Base-by-base conservation (phyloP, 2,329 filamentous ascomycete species). In the Hymenoscyphus fructigenus region DNA sequence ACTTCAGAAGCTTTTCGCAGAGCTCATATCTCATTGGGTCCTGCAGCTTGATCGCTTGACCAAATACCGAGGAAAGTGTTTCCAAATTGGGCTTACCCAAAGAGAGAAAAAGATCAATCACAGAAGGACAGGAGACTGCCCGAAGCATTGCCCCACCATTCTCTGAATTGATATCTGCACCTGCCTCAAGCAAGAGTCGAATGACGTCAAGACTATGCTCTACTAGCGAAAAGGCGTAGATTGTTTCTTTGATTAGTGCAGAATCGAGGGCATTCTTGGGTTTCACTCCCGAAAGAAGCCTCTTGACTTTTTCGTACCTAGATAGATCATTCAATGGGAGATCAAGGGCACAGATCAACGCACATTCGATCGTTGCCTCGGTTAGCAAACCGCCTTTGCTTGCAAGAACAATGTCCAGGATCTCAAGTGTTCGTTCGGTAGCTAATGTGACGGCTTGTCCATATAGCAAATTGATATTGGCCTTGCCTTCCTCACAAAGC, bases 151-250 rank as follows among this genome's bases (percentile, higher is more conserved):
- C 80, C 1, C 81, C 79, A 0, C 80, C 84, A 29, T 84, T 81
- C 64, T 81, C 78, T 1, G 79, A 77, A 67, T 87, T 86, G n/a
- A 85, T 76, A 57, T 86, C 81, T 1, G 85, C 85, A 0, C 84
- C 83, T 0, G 80, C 77, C 1, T 79, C 76, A 1, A 88, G 71
- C 0, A 88, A 77, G 0, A 78, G 74, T 62, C 79, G 78, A 38
- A 86, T 65, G 0, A 82, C 79, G 1, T 79, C 76, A 5, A 83
- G 73, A 1, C 78, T 78, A 3, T 80, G 78, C 12, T 78, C 72
- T 2, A 76, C 75, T 7, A 32, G 29, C 62, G 79, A 75, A 10
- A 83, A 72, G 3, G 83, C 70, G 1, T 76, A 77, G 55, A 82
- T 78, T 4, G 86, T 81, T 69, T 88, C 85, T 17, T 80, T 79